These are phyloP conservation scores for Tarenaya hassleriana DNA, from an alignment of 345 rosid species.

Conservation along the genomic window DNA sequence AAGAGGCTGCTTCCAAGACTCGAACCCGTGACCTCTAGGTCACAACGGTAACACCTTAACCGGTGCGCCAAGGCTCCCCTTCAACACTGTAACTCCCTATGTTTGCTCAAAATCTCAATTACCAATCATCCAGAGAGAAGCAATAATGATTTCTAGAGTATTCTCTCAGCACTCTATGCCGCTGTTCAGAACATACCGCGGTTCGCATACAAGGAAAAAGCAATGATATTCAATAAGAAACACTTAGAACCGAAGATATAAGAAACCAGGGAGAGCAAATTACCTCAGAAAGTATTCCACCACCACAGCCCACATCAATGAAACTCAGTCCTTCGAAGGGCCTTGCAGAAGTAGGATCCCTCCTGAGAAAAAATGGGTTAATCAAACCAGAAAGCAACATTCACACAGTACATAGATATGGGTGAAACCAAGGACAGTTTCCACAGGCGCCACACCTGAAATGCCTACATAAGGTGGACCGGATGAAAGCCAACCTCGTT, in stretches of 20 bases:
- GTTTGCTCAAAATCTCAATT: slow-evolving; percentile 3
- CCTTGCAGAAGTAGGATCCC: slow-evolving; percentile 57
- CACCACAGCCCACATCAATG: slow-evolving; percentile 89
- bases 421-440: neutral
- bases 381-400: slow-evolving; percentile 7
- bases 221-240: no score
- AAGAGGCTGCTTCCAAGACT: no score
- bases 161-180: neutral
- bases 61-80: no score
- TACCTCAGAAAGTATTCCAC: slow-evolving; percentile 96
- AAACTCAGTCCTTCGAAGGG: slow-evolving; percentile 82
- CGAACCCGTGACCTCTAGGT: no score
- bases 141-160: neutral
- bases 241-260: neutral
- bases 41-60: no score
- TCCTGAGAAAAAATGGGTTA: slow-evolving; percentile 38
- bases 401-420: neutral
- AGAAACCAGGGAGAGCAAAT: neutral
- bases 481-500: slow-evolving; percentile 78
- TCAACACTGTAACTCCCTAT: slow-evolving; percentile 9
- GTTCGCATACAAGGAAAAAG: neutral
- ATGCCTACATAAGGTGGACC: slow-evolving; percentile 86
- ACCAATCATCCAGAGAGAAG: neutral
- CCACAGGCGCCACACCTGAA: slow-evolving; percentile 40
- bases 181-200: neutral